Percentiles rank a stretch among this genome's conserved stretches.
Evolutionary conservation across 2,329 filamentous ascomycete genomes (phyloP).

Genomic region (Aspergillus neotritici): DNA sequence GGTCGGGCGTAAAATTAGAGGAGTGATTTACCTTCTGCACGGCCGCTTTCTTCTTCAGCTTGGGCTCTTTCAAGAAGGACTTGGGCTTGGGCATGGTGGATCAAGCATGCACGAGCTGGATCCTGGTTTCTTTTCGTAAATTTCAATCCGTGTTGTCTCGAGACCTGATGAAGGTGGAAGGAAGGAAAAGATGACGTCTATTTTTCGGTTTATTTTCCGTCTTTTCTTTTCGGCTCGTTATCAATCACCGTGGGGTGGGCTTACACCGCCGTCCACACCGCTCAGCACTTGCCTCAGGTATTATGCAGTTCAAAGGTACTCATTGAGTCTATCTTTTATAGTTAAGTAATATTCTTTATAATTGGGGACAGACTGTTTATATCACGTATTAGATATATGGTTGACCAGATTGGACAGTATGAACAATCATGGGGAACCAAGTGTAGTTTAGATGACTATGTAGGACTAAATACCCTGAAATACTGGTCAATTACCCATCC

Average conservation of each 20-base stretch:
- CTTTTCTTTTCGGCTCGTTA: background rate
- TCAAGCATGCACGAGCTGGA: background rate
- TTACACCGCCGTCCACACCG: constrained; percentile 2
- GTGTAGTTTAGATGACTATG: too few species aligned
- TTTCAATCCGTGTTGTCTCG: too few species aligned
- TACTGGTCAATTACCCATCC: too few species aligned
- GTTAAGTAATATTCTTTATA: too few species aligned
- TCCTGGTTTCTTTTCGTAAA: too few species aligned
- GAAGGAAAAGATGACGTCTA: background rate
- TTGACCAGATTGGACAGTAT: too few species aligned
- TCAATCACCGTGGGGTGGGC: background rate
- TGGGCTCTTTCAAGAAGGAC: constrained; percentile 37
- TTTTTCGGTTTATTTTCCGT: background rate
- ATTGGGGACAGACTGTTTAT: too few species aligned
- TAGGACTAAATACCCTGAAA: too few species aligned
- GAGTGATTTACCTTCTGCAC: constrained; percentile 29
- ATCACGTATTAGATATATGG: too few species aligned
- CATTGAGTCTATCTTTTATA: too few species aligned
- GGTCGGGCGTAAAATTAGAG: background rate
- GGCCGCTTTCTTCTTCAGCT: constrained; percentile 37
- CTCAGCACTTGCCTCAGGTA: background rate
- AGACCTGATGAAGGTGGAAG: too few species aligned
- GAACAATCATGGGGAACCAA: too few species aligned
- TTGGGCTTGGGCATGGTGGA: constrained; percentile 37
- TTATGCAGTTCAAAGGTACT: background rate